Percentiles rank a stretch among this genome's conserved stretches.
Evolutionary conservation across 805 yeast genomes (phyloP).

Genomic region (Wickerhamiella dianesei): DNA sequence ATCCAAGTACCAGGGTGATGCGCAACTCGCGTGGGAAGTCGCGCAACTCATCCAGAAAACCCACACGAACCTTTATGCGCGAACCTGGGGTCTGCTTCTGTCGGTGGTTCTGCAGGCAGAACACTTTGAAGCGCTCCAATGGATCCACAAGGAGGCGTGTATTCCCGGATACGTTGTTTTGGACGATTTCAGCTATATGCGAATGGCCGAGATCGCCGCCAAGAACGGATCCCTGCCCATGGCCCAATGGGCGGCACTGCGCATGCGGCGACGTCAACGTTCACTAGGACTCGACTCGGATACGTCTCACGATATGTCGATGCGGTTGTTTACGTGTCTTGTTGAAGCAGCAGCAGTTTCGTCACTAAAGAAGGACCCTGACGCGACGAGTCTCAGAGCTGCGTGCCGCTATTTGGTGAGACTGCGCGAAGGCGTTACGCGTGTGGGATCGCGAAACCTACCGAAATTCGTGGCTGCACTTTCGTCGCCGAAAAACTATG

Average conservation of each 20-base stretch:
- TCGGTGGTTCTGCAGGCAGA: constrained; percentile 15
- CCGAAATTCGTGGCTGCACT: constrained; percentile 16
- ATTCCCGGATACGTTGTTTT: constrained; percentile 23
- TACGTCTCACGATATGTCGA: not conserved
- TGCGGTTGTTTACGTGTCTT: constrained; percentile 12
- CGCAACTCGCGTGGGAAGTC: constrained; percentile 19
- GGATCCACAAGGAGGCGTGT: constrained; percentile 19
- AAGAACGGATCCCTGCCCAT: constrained; percentile 19
- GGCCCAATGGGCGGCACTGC: constrained; percentile 23
- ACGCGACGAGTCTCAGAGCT: constrained; percentile 12
- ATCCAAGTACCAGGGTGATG: constrained; percentile 19
- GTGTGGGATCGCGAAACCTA: constrained; percentile 13
- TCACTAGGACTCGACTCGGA: constrained; percentile 7
- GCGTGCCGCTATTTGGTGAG: constrained; percentile 18
- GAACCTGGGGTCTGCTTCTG: constrained; percentile 25
- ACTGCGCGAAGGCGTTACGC: constrained; percentile 15
- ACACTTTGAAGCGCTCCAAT: constrained; percentile 19
- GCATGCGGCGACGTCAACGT: constrained; percentile 18
- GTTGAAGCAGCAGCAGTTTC: constrained; percentile 17
- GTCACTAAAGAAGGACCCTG: constrained; percentile 6
- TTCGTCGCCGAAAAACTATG: not conserved
- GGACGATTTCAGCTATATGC: constrained; percentile 21
- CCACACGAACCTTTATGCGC: constrained; percentile 16
- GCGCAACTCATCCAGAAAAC: constrained; percentile 14
- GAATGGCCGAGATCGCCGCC: constrained; percentile 20